phyloP scores from a whole-genome alignment of 371 early-diverging fungal genomes.

The Mucor velutinosus region DNA sequence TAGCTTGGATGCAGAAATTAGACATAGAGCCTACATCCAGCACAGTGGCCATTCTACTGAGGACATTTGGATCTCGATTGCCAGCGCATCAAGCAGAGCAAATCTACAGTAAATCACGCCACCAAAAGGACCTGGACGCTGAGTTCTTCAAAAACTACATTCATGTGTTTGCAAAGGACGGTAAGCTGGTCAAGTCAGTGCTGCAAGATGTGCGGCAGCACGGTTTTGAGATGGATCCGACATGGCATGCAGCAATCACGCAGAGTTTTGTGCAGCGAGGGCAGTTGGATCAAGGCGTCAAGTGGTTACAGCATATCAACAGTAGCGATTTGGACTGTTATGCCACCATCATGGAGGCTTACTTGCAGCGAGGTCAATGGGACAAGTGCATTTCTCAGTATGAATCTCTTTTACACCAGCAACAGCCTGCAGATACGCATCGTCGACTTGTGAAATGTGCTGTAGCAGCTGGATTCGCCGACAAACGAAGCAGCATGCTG shows the following conservation, averaged over 20 bases:
- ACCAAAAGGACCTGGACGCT: neutral
- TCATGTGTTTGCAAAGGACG: constrained; percentile 18
- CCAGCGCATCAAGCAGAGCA: neutral
- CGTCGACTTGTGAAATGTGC: constrained; percentile 35
- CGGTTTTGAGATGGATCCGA: constrained; percentile 2
- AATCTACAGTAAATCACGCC: neutral
- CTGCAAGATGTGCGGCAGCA: constrained; percentile 17
- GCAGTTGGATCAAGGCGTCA: constrained; percentile 16
- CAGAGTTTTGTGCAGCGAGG: constrained; percentile 27
- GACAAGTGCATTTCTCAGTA: constrained; percentile 15
- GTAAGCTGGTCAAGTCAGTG: constrained; percentile 14
- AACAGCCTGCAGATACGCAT: constrained; percentile 9
- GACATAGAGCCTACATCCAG: constrained; percentile 16
- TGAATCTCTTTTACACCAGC: neutral
- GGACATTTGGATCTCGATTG: constrained; percentile 10
- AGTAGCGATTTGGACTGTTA: constrained; percentile 23
- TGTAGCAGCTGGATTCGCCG: constrained; percentile 19
- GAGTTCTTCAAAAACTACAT: constrained; percentile 26
- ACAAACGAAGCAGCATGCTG: neutral
- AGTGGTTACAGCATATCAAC: constrained; percentile 17
- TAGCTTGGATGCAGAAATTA: constrained; percentile 16
- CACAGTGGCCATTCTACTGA: constrained; percentile 12
- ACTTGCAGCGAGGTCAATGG: constrained; percentile 28
- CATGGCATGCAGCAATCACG: constrained; percentile 20
- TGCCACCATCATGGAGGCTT: constrained; percentile 34